phyloP scores from a whole-genome alignment of 2,329 filamentous ascomycete genomes.

The Cladosporium sp. region DNA sequence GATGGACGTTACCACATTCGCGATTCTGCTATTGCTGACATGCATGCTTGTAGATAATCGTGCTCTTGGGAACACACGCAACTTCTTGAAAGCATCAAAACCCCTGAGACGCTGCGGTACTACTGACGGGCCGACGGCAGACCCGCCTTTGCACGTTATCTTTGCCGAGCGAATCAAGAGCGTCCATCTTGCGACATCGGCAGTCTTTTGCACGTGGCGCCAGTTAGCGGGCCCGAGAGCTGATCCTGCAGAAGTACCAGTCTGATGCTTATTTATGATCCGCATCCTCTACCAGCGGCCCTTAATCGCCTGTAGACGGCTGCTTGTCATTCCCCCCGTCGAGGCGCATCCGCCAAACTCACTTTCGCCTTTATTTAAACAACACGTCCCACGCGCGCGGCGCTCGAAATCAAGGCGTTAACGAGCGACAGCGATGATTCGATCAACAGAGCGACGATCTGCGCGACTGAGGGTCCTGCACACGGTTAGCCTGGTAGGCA shows the following conservation, averaged over 20 bases:
- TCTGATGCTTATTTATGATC: neutral
- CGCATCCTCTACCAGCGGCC: neutral
- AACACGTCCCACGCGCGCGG: neutral
- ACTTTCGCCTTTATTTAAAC: neutral
- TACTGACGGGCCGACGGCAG: neutral
- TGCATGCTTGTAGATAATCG: no score
- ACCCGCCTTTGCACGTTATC: neutral
- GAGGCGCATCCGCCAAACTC: neutral
- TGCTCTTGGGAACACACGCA: no score
- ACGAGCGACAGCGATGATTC: neutral
- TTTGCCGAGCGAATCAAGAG: neutral
- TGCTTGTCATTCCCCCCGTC: neutral
- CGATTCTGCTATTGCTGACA: no score
- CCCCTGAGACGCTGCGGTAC: neutral
- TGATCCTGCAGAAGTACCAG: neutral
- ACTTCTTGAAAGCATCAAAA: neutral
- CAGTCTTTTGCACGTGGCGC: neutral
- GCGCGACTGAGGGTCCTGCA: neutral
- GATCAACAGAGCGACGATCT: neutral
- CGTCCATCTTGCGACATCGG: neutral
- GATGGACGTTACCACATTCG: neutral
- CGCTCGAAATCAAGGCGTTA: neutral
- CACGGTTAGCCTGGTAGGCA: neutral
- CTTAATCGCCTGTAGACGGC: neutral
- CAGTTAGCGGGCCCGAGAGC: neutral